Evolutionary conservation across 2,329 filamentous ascomycete species (phyloP).

Genomic region (Fusarium sarcochroum): DNA sequence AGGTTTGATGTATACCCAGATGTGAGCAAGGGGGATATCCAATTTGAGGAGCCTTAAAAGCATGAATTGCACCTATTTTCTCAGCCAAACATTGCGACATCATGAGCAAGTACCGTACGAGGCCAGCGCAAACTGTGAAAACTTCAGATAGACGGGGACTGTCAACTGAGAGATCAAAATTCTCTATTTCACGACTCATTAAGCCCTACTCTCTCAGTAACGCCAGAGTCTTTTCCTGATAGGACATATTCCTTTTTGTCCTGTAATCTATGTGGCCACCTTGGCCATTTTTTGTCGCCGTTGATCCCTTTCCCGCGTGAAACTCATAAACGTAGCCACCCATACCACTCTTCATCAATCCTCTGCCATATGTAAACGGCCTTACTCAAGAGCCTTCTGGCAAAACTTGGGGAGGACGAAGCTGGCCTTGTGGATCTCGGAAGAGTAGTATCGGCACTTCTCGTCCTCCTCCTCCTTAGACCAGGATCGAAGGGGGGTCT

Average conservation of each 20-base stretch:
- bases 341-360: conserved; percentile 13
- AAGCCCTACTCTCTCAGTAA: conserved; percentile 37
- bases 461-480: conserved; percentile 89
- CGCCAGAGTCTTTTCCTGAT: conserved; percentile 31
- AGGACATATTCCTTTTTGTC: conserved; percentile 23
- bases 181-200: conserved; percentile 39
- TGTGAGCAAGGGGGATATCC: conserved; percentile 74
- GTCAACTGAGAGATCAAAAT: conserved; percentile 17
- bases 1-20: conserved; percentile 97
- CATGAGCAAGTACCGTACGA: background rate
- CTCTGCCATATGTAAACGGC: conserved; percentile 2
- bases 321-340: conserved; percentile 43
- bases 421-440: conserved; percentile 94
- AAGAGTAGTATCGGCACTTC: conserved; percentile 96
- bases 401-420: conserved; percentile 97
- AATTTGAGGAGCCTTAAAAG: conserved; percentile 51
- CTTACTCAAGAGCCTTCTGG: conserved; percentile 77
- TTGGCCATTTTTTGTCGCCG: conserved; percentile 31
- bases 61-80: background rate
- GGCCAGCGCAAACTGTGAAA: no score
- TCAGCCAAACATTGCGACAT: background rate
- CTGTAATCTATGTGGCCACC: conserved; percentile 41
- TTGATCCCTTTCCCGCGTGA: conserved; percentile 37
- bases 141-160: background rate
- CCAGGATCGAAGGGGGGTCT: conserved; percentile 86